These are phyloP conservation scores for Euryodendron excelsum DNA, from an alignment of 148 eudicot genomes.

Conservation along the genomic window DNA sequence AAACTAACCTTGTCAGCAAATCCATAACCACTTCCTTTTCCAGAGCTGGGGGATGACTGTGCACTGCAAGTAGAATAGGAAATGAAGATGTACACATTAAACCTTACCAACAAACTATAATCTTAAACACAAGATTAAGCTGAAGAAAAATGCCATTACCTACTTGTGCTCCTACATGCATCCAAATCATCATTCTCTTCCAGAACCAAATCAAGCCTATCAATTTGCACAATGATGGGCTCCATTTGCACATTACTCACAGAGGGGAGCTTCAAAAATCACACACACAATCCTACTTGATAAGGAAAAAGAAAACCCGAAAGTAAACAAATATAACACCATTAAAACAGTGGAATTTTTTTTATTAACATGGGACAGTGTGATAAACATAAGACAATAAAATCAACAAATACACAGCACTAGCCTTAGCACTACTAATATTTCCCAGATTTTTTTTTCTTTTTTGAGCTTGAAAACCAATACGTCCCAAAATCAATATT, in stretches of 20 bases:
- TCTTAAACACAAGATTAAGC: conserved; percentile 5
- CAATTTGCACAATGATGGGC: conserved; percentile 92
- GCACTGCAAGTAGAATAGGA: conserved; percentile 36
- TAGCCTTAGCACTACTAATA: too few species aligned
- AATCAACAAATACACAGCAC: too few species aligned
- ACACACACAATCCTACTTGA: conserved; percentile 15
- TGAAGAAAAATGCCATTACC: conserved; percentile 35
- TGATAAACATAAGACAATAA: too few species aligned
- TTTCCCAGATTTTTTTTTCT: too few species aligned
- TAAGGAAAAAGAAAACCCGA: not conserved
- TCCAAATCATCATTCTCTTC: conserved; percentile 86
- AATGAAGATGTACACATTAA: not conserved
- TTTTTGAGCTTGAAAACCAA: too few species aligned
- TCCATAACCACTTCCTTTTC: conserved; percentile 83
- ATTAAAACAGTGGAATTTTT: not conserved
- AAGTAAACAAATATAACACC: not conserved
- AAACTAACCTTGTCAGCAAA: conserved; percentile 88
- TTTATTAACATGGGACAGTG: too few species aligned
- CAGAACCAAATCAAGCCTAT: conserved; percentile 89
- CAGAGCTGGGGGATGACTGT: conserved; percentile 53
- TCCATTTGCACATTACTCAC: conserved; percentile 90
- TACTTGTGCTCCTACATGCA: conserved; percentile 48
- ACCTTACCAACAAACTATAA: not conserved
- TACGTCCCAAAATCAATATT: too few species aligned
- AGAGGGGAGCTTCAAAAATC: conserved; percentile 69